Evolutionary conservation across 108 stramenopile species (phyloP).

Genomic region (Skeletonema menzelii): DNA sequence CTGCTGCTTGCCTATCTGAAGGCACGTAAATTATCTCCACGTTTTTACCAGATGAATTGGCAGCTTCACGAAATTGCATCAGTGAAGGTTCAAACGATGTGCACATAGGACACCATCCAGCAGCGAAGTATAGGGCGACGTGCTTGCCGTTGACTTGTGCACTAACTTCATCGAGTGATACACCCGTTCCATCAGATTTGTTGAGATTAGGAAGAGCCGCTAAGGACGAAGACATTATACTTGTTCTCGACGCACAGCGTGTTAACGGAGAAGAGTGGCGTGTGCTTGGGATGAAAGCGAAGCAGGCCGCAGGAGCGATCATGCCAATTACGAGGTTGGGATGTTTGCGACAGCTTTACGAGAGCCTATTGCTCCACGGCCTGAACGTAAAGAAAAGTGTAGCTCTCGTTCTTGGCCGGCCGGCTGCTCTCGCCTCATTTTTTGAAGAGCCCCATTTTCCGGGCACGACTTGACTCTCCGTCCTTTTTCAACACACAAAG

Average conservation of each 20-base stretch:
- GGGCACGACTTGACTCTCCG: too few relatives aligned
- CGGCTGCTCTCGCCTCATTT: too few relatives aligned
- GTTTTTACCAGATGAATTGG: slow-evolving; percentile 31
- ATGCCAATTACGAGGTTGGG: too few relatives aligned
- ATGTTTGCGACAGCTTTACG: too few relatives aligned
- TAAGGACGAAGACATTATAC: background rate
- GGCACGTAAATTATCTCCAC: slow-evolving; percentile 63
- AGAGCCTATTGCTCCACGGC: too few relatives aligned
- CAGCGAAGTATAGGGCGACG: slow-evolving; percentile 68
- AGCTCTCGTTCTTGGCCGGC: too few relatives aligned
- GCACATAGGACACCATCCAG: slow-evolving; percentile 74
- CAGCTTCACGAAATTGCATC: slow-evolving; percentile 43
- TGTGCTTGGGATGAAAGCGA: background rate
- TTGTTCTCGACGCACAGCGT: background rate
- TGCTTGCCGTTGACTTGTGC: slow-evolving; percentile 45
- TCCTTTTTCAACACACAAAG: too few relatives aligned
- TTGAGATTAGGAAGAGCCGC: slow-evolving; percentile 28
- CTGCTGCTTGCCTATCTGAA: slow-evolving; percentile 47
- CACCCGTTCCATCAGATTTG: slow-evolving; percentile 18
- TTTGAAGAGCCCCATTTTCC: too few relatives aligned
- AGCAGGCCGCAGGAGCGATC: background rate
- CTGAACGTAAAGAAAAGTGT: too few relatives aligned
- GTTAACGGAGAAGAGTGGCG: background rate
- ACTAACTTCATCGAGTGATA: slow-evolving; percentile 21
- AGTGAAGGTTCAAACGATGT: slow-evolving; percentile 62